A percentile compares a stretch with the other conserved stretches of the same genome.
Conservation (phyloP, 2,329 filamentous ascomycete genomes). For the Scopulariopsis brevicaulis region DNA sequence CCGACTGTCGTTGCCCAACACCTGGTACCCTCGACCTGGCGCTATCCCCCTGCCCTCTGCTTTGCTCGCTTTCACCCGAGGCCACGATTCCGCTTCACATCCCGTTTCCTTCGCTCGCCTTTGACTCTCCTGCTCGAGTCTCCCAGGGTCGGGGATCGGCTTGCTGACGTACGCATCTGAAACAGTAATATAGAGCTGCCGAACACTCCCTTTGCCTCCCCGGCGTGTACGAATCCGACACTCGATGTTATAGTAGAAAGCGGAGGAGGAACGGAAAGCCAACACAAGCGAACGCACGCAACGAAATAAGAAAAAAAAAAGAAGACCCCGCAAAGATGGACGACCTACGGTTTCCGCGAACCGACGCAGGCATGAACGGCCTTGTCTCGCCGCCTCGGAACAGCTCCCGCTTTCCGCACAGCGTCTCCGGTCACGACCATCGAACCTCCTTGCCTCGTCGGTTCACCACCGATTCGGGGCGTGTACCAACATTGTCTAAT, state of each 20-base stretch:
- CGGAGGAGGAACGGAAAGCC: not conserved
- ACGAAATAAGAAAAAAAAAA: not conserved
- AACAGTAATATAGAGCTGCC: constrained; percentile 5
- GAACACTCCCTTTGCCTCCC: not conserved
- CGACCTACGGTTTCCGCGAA: constrained; percentile 67
- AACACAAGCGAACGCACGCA: not conserved
- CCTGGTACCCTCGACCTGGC: not conserved
- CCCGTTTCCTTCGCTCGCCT: not conserved
- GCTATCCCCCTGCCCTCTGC: not conserved
- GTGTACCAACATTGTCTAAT: constrained; percentile 64
- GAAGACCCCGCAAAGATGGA: constrained; percentile 54
- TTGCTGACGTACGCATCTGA: constrained; percentile 1
- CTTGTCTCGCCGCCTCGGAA: constrained; percentile 66
- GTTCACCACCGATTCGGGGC: constrained; percentile 85
- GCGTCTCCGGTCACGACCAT: constrained; percentile 50
- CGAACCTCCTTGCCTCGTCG: constrained; percentile 74
- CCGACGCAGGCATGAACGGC: constrained; percentile 63
- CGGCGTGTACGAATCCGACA: constrained; percentile 4
- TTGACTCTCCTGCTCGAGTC: not conserved
- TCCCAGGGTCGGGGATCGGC: not conserved
- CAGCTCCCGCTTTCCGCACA: constrained; percentile 49
- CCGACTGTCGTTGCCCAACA: not conserved
- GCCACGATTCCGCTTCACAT: not conserved
- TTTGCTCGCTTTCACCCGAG: not conserved
- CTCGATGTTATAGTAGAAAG: constrained; percentile 4